These are phyloP conservation scores for Colletotrichum costaricense DNA, from an alignment of 2,329 filamentous ascomycete species.

Conservation along the genomic window DNA sequence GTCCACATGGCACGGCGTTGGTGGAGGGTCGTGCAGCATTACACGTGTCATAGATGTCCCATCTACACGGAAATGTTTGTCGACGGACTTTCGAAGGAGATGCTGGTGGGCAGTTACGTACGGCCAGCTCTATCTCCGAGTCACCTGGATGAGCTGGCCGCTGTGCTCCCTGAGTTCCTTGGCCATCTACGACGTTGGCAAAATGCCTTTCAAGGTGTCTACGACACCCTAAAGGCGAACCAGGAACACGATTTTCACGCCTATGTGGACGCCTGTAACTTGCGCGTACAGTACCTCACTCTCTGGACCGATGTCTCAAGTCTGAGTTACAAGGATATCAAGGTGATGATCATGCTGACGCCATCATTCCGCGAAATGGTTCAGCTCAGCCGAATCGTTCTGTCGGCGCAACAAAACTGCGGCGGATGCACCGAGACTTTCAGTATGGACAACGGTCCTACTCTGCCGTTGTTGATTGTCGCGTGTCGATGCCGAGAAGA, in stretches of 20 bases:
- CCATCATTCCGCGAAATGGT: constrained; percentile 56
- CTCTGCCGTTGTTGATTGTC: constrained; percentile 54
- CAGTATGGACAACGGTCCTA: constrained; percentile 59
- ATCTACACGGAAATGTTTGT: constrained; percentile 42
- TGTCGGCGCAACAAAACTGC: constrained; percentile 39
- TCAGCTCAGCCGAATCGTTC: constrained; percentile 47
- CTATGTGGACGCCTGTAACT: constrained; percentile 51
- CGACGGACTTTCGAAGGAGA: constrained; percentile 39
- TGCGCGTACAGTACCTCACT: constrained; percentile 56
- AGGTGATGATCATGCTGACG: constrained; percentile 49
- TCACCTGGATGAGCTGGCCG: constrained; percentile 42
- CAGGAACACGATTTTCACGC: constrained; percentile 35
- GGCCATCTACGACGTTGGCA: constrained; percentile 54
- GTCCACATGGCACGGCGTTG: constrained; percentile 49
- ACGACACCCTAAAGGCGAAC: constrained; percentile 41
- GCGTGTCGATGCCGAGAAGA: constrained; percentile 54
- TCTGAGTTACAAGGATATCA: constrained; percentile 49
- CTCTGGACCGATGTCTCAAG: constrained; percentile 51
- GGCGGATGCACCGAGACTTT: constrained; percentile 46
- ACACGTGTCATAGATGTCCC: constrained; percentile 50
- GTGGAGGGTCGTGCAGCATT: constrained; percentile 51
- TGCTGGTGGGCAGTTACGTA: constrained; percentile 44
- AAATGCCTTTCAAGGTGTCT: constrained; percentile 50
- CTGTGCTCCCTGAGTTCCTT: constrained; percentile 49
- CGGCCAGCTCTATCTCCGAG: constrained; percentile 43